These are phyloP conservation scores for Ophiostoma sp. DNA, from an alignment of 2,329 filamentous ascomycete species.

Conservation along the genomic window DNA sequence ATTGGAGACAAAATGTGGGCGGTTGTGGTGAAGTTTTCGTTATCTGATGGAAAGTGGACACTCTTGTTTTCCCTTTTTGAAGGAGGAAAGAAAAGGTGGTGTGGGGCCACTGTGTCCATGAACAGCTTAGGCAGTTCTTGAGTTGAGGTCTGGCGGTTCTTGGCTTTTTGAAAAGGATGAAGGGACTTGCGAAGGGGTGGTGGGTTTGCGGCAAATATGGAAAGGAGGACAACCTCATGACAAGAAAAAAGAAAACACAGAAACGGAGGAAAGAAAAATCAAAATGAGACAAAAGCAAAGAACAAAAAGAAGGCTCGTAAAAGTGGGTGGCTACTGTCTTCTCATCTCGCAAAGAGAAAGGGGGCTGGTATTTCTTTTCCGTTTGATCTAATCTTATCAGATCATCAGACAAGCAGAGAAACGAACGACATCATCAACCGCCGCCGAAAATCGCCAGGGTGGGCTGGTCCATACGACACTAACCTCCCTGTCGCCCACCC, in stretches of 20 bases:
- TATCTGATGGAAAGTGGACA: constrained; percentile 17
- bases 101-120: neutral
- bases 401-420: constrained; percentile 32
- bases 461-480: neutral
- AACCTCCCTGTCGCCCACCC: neutral
- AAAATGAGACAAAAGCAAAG: neutral
- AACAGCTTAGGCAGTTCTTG: neutral
- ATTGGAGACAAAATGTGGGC: neutral
- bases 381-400: constrained; percentile 26
- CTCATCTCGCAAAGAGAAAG: neutral
- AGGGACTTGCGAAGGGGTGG: neutral
- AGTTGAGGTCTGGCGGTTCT: neutral
- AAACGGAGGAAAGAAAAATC: neutral
- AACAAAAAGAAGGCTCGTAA: neutral
- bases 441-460: neutral
- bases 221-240: neutral
- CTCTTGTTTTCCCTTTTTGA: neutral
- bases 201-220: constrained; percentile 3
- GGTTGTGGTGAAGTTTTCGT: constrained; percentile 7
- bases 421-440: neutral
- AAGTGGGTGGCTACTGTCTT: neutral
- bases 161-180: neutral
- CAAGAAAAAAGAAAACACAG: neutral
- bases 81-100: neutral
- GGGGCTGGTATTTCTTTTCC: neutral